These are phyloP conservation scores for Harrya chromipes DNA, from an alignment of 768 basidiomycete species.

Conservation along the genomic window DNA sequence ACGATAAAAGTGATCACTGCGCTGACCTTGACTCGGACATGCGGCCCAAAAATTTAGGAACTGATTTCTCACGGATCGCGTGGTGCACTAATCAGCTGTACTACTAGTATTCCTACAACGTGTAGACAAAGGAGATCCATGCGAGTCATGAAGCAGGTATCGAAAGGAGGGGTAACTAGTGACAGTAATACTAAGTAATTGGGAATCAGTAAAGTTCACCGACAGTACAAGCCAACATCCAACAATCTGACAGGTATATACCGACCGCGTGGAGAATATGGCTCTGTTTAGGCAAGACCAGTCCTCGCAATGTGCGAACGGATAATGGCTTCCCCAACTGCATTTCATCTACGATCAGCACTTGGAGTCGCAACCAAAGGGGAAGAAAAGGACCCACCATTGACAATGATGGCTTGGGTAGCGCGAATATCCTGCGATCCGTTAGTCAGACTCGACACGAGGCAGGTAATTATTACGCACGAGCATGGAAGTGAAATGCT, in stretches of 20 bases:
- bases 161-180: constrained; percentile 26
- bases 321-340: constrained; percentile 67
- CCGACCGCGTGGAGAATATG: not conserved
- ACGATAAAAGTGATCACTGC: constrained; percentile 9
- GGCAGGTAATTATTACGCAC: constrained; percentile 33
- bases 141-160: constrained; percentile 20
- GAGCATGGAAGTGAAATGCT: constrained; percentile 75
- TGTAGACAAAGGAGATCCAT: constrained; percentile 22
- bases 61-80: constrained; percentile 10
- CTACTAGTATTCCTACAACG: constrained; percentile 18
- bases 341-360: constrained; percentile 3
- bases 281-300: constrained; percentile 34
- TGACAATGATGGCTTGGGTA: constrained; percentile 62
- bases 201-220: constrained; percentile 12
- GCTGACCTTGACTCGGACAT: not conserved
- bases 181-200: constrained; percentile 19
- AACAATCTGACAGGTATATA: constrained; percentile 6
- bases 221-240: constrained; percentile 12
- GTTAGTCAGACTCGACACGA: not conserved
- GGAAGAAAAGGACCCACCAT: constrained; percentile 40
- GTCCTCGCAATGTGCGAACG: constrained; percentile 60
- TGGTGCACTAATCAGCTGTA: not conserved
- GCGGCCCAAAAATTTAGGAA: constrained; percentile 12
- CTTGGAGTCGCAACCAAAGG: not conserved
- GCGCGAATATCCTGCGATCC: constrained; percentile 56